These are phyloP conservation scores for Backusella sp. DNA, from an alignment of 192 early-diverging fungal genomes.

Conservation along the genomic window DNA sequence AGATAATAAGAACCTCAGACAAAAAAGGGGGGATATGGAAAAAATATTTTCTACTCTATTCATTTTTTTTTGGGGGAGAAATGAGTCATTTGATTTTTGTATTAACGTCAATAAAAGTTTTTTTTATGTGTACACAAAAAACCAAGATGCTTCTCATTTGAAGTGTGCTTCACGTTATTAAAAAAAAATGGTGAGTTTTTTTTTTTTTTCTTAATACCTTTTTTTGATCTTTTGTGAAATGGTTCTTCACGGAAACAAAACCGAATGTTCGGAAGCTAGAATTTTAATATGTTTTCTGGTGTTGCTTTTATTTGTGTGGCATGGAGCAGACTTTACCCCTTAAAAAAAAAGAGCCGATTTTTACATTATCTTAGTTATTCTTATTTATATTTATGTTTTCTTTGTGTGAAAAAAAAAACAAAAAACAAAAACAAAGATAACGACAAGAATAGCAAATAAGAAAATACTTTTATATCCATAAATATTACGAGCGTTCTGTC, in stretches of 20 bases:
- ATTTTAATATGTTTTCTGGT: not conserved
- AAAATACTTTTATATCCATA: not conserved
- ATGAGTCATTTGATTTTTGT: not conserved
- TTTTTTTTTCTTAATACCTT: not conserved
- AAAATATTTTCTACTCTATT: not conserved
- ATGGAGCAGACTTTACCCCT: not conserved
- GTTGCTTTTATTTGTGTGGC: not conserved
- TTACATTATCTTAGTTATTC: not conserved
- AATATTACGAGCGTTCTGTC: not conserved
- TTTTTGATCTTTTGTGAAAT: not conserved
- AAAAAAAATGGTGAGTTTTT: not conserved
- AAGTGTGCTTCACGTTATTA: not conserved
- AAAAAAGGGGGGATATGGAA: not conserved
- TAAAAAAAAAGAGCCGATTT: not conserved
- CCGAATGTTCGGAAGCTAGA: not conserved
- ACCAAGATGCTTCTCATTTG: not conserved
- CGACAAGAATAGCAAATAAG: not conserved
- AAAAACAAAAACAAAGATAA: not conserved
- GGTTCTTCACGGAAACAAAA: not conserved
- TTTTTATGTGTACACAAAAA: not conserved
- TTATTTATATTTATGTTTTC: not conserved
- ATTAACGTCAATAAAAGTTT: not conserved
- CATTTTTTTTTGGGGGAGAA: not conserved
- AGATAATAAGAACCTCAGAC: not conserved
- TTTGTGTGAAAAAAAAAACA: not conserved